Evolutionary conservation across 2,329 filamentous ascomycete genomes (phyloP).

Genomic region (Dryadomyces sulphureus): DNA sequence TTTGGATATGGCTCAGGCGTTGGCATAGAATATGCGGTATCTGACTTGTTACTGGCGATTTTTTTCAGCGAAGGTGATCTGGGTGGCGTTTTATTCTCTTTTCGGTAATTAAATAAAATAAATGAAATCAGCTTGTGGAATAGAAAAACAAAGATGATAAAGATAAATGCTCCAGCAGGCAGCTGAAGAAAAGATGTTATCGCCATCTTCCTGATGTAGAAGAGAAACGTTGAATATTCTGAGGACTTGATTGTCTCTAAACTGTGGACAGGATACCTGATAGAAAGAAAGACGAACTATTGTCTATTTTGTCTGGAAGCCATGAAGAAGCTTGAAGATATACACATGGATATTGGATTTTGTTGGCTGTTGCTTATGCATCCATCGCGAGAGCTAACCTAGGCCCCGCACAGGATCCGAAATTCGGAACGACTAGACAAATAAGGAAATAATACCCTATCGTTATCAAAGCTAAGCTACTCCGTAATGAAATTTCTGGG

Average conservation of each 20-base stretch:
- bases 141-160: neutral
- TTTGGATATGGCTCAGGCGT: slow-evolving; percentile 44
- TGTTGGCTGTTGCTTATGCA: too few relatives aligned
- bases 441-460: too few relatives aligned
- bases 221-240: neutral
- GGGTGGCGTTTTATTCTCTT: neutral
- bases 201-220: neutral
- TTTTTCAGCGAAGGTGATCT: too few relatives aligned
- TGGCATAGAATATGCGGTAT: slow-evolving; percentile 39
- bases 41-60: slow-evolving; percentile 13
- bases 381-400: too few relatives aligned
- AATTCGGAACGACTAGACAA: too few relatives aligned
- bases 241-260: neutral
- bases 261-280: neutral
- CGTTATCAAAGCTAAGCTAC: too few relatives aligned
- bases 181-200: neutral
- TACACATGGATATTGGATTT: too few relatives aligned
- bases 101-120: neutral
- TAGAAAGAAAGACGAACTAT: too few relatives aligned
- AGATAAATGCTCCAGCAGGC: neutral
- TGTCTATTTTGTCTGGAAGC: too few relatives aligned
- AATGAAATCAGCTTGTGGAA: neutral
- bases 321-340: too few relatives aligned
- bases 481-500: too few relatives aligned
- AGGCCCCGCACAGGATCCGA: too few relatives aligned